Conservation (phyloP, 2,329 filamentous ascomycete species). For the Venturia nashicola region DNA sequence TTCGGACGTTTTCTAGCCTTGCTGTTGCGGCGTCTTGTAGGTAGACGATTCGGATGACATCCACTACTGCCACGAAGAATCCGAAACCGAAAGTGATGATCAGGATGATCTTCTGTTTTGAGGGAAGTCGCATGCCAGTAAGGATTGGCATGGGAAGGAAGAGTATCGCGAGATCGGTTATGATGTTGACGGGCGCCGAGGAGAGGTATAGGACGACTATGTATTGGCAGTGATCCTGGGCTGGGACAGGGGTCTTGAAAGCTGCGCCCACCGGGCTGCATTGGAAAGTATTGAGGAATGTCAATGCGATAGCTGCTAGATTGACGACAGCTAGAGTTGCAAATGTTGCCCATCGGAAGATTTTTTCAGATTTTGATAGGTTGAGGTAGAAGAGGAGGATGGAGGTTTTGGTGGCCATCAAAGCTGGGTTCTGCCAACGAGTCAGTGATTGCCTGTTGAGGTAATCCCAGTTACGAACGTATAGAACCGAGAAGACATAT, state of each 20-base stretch:
- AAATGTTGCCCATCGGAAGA: constrained; percentile 76
- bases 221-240: constrained; percentile 42
- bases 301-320: constrained; percentile 63
- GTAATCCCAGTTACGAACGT: constrained; percentile 27
- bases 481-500: constrained; percentile 50
- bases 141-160: constrained; percentile 81
- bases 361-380: constrained; percentile 63
- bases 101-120: constrained; percentile 76
- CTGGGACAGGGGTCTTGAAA: constrained; percentile 41
- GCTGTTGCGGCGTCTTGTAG: constrained; percentile 57
- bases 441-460: constrained; percentile 4
- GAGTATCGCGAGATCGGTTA: constrained; percentile 79
- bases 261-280: constrained; percentile 63
- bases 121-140: constrained; percentile 72
- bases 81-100: constrained; percentile 78
- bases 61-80: constrained; percentile 76
- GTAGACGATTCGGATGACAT: constrained; percentile 83
- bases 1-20: constrained; percentile 30
- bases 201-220: constrained; percentile 53
- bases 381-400: constrained; percentile 83
- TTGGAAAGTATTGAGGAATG: constrained; percentile 78
- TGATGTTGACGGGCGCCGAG: constrained; percentile 81
- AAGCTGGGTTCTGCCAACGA: constrained; percentile 58
- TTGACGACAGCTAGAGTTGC: constrained; percentile 67
- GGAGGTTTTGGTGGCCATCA: constrained; percentile 90